Conservation (phyloP, 768 basidiomycete genomes). For the Naematelia encephala region DNA sequence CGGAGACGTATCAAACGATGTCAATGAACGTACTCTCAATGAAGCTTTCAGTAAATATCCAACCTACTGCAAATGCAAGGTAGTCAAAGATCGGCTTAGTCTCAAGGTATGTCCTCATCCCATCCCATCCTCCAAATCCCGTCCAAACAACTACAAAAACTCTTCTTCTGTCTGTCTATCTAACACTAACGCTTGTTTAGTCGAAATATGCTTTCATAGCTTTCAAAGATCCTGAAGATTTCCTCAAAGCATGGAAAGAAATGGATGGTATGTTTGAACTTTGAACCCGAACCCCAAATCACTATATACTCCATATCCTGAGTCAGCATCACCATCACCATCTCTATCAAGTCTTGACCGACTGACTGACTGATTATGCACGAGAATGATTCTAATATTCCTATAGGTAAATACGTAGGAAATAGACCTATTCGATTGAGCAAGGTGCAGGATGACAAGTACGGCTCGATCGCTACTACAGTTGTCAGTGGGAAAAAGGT, state of each 20-base stretch:
- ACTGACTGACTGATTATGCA: too few species aligned
- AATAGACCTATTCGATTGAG: constrained; percentile 94
- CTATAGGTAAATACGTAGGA: constrained; percentile 92
- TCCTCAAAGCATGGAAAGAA: constrained; percentile 97
- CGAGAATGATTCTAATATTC: not conserved
- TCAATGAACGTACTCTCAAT: constrained; percentile 88
- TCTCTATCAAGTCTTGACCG: too few species aligned
- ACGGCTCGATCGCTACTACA: constrained; percentile 69
- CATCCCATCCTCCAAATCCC: not conserved
- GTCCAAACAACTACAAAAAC: not conserved
- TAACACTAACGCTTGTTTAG: constrained; percentile 53
- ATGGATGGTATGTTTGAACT: constrained; percentile 80
- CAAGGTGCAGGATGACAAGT: constrained; percentile 79
- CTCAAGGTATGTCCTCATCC: constrained; percentile 64
- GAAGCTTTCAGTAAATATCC: constrained; percentile 91
- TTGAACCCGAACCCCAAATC: too few species aligned
- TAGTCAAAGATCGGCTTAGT: constrained; percentile 89
- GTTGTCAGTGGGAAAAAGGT: constrained; percentile 85
- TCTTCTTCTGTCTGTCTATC: not conserved
- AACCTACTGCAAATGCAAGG: constrained; percentile 90
- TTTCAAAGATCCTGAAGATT: constrained; percentile 97
- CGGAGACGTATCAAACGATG: constrained; percentile 96
- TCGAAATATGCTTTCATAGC: constrained; percentile 97
- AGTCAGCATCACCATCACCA: too few species aligned
- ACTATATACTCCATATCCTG: too few species aligned